These are phyloP conservation scores for Hermanozyma aechmeae DNA, from an alignment of 805 yeast genomes.

Conservation along the genomic window DNA sequence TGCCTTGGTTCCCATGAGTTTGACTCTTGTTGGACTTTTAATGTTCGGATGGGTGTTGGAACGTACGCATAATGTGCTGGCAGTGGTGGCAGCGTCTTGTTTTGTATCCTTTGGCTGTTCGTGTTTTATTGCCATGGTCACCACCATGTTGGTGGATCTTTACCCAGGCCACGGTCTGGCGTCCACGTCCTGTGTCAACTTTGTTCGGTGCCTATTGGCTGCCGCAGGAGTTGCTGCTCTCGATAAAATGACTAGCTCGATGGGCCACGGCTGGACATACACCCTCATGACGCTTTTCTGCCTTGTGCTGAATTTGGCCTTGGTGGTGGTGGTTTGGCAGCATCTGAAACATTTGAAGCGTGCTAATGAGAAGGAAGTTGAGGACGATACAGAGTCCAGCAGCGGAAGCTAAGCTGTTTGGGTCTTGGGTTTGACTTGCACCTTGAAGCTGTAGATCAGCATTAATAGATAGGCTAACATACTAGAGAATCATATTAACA, in stretches of 20 bases:
- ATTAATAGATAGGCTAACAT: too few species aligned
- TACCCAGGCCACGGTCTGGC: constrained; percentile 65
- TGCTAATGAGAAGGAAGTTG: not conserved
- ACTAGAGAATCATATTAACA: too few species aligned
- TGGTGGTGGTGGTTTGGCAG: constrained; percentile 3
- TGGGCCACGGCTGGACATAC: constrained; percentile 71
- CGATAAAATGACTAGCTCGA: constrained; percentile 42
- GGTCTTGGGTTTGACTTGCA: too few species aligned
- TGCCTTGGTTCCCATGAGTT: constrained; percentile 27
- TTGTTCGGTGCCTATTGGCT: constrained; percentile 62
- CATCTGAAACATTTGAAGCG: not conserved
- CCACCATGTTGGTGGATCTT: constrained; percentile 68
- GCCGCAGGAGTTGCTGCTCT: constrained; percentile 66
- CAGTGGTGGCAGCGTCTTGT: constrained; percentile 50
- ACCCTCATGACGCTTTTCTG: constrained; percentile 57
- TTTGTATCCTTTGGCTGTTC: constrained; percentile 51
- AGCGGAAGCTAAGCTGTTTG: too few species aligned
- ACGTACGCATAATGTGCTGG: constrained; percentile 36
- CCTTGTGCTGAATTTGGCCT: constrained; percentile 1
- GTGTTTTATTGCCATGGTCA: constrained; percentile 46
- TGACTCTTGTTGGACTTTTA: constrained; percentile 33
- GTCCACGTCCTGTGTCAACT: constrained; percentile 63
- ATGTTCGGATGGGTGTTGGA: constrained; percentile 71
- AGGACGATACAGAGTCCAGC: too few species aligned
- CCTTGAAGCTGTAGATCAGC: too few species aligned